Evolutionary conservation across 2,329 filamentous ascomycete genomes (phyloP).

Genomic region (Torrubiella hemipterigena): DNA sequence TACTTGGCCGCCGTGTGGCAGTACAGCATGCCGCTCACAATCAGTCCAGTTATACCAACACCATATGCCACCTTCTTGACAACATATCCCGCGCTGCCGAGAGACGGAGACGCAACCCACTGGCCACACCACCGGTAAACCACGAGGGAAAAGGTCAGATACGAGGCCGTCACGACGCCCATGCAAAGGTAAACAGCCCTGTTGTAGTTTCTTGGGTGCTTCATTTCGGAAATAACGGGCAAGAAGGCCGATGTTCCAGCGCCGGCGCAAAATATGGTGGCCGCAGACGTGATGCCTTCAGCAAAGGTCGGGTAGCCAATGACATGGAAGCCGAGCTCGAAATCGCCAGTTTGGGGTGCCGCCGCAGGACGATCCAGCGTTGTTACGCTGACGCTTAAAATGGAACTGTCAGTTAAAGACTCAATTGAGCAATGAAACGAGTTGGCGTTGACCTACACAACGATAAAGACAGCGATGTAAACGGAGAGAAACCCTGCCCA

Average conservation of each 20-base stretch:
- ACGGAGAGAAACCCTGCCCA: slow-evolving; percentile 48
- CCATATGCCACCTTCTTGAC: slow-evolving; percentile 53
- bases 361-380: slow-evolving; percentile 44
- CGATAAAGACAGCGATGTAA: slow-evolving; percentile 44
- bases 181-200: slow-evolving; percentile 49
- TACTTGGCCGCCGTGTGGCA: slow-evolving; percentile 20
- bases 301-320: slow-evolving; percentile 46
- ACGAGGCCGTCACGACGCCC: slow-evolving; percentile 42
- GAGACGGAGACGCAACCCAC: slow-evolving; percentile 49
- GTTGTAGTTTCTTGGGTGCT: slow-evolving; percentile 42
- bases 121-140: slow-evolving; percentile 50
- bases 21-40: slow-evolving; percentile 12
- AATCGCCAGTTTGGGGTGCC: slow-evolving; percentile 45
- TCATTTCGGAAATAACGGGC: slow-evolving; percentile 56
- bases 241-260: slow-evolving; percentile 50
- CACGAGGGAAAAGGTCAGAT: slow-evolving; percentile 46
- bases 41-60: slow-evolving; percentile 40
- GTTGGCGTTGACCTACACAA: slow-evolving; percentile 26
- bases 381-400: slow-evolving; percentile 38
- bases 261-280: slow-evolving; percentile 47
- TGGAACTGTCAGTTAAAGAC: not conserved
- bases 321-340: slow-evolving; percentile 44
- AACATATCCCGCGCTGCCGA: slow-evolving; percentile 45
- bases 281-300: slow-evolving; percentile 43
- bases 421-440: not conserved